Evolutionary conservation across 164 flowering plant species (phyloP).

Genomic region (Berberis vulgaris): DNA sequence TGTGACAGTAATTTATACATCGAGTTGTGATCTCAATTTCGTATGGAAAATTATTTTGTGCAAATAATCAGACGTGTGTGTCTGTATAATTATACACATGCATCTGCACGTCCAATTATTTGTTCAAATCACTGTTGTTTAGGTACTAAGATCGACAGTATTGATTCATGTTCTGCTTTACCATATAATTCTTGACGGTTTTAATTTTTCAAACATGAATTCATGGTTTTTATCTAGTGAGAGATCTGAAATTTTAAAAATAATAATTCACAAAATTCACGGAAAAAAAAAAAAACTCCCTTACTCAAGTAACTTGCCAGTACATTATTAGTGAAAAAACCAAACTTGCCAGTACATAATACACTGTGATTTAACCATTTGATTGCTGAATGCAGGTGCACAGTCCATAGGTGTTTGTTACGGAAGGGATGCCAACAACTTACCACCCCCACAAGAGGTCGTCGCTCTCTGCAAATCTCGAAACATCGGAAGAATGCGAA

Average conservation of each 20-base stretch:
- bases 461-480: slow-evolving; percentile 6
- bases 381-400: slow-evolving; percentile 3
- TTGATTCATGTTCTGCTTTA: neutral
- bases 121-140: too few species aligned
- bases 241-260: too few species aligned
- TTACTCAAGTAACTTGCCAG: neutral
- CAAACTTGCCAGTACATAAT: too few species aligned
- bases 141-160: too few species aligned
- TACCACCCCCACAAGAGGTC: slow-evolving; percentile 13
- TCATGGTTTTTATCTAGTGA: neutral
- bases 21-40: too few species aligned
- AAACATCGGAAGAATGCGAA: slow-evolving; percentile 6
- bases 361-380: neutral
- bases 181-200: neutral
- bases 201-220: neutral
- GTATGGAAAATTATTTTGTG: too few species aligned
- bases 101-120: too few species aligned
- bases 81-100: too few species aligned
- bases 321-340: too few species aligned
- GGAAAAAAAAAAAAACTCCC: neutral
- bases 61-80: too few species aligned
- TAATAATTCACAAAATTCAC: too few species aligned
- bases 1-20: too few species aligned
- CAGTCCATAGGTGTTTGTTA: slow-evolving; percentile 17
- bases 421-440: slow-evolving; percentile 16